Conservation (phyloP, 306 rosid species). For the Medicago lupulina region DNA sequence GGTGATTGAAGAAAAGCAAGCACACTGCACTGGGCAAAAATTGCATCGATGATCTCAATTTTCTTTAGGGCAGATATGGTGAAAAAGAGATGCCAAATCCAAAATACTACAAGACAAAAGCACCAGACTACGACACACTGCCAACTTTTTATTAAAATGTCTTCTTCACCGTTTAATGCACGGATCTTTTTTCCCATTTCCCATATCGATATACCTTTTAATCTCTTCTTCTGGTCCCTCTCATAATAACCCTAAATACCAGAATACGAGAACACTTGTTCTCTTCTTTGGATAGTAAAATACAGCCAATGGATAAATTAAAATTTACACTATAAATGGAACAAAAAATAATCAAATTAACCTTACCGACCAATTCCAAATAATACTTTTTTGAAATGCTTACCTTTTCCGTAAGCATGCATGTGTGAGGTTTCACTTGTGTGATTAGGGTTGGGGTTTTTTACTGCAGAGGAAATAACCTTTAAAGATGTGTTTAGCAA, state of each 20-base stretch:
- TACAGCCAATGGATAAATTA: constrained; percentile 22
- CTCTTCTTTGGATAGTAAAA: not conserved
- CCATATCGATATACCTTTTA: constrained; percentile 46
- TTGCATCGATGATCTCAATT: constrained; percentile 54
- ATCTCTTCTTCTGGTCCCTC: constrained; percentile 30
- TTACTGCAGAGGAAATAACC: no score
- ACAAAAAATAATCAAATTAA: constrained; percentile 28
- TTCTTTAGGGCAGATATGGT: constrained; percentile 32
- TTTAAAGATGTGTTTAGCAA: no score
- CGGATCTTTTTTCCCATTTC: constrained; percentile 42
- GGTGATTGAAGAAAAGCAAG: constrained; percentile 2
- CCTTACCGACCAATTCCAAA: constrained; percentile 24
- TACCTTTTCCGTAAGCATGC: constrained; percentile 23
- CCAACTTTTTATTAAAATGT: constrained; percentile 45
- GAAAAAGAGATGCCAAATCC: constrained; percentile 61
- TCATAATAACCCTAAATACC: constrained; percentile 43
- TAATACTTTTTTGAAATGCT: not conserved
- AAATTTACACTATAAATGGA: constrained; percentile 35
- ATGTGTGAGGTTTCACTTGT: no score
- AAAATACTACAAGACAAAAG: constrained; percentile 59
- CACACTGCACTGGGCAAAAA: not conserved
- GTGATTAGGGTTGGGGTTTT: no score
- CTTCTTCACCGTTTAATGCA: constrained; percentile 53
- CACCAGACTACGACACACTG: constrained; percentile 43
- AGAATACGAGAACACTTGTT: constrained; percentile 48